Percentiles rank a stretch among this genome's conserved stretches.
These are phyloP conservation scores for Babesia caballi DNA, from an alignment of 169 alveolate genomes.

Conservation along the genomic window DNA sequence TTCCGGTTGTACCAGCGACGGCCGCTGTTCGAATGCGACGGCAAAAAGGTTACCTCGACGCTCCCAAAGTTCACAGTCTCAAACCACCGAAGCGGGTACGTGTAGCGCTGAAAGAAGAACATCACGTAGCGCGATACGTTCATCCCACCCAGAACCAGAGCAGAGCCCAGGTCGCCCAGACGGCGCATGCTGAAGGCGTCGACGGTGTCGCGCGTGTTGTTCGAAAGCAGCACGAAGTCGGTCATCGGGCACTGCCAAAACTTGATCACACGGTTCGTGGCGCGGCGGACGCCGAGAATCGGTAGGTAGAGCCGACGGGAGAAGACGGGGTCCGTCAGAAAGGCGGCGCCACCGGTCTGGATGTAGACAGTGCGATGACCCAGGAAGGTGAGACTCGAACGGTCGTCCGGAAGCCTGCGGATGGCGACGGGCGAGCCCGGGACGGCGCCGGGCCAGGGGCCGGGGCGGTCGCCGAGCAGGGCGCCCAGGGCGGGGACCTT, in stretches of 20 bases:
- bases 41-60: slow-evolving; percentile 45
- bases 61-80: slow-evolving; percentile 51
- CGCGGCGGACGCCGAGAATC: slow-evolving; percentile 16
- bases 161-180: slow-evolving; percentile 48
- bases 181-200: slow-evolving; percentile 45
- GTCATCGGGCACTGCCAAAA: slow-evolving; percentile 43
- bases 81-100: slow-evolving; percentile 49
- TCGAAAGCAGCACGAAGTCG: slow-evolving; percentile 41
- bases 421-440: neutral
- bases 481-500: slow-evolving; percentile 8
- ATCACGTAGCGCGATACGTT: slow-evolving; percentile 31
- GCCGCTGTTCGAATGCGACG: slow-evolving; percentile 37
- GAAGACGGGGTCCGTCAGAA: slow-evolving; percentile 55
- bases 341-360: slow-evolving; percentile 50
- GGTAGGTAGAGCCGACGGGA: slow-evolving; percentile 39
- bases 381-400: slow-evolving; percentile 27
- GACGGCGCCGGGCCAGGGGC: slow-evolving; percentile 33
- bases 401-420: neutral
- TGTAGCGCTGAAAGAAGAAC: slow-evolving; percentile 27
- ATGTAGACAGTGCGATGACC: slow-evolving; percentile 64
- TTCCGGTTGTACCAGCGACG: slow-evolving; percentile 30
- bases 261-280: slow-evolving; percentile 9
- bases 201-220: slow-evolving; percentile 37
- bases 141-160: slow-evolving; percentile 53
- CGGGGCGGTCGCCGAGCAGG: slow-evolving; percentile 14